phyloP scores from a whole-genome alignment of 306 rosid species.

The Luffa acutangula region DNA sequence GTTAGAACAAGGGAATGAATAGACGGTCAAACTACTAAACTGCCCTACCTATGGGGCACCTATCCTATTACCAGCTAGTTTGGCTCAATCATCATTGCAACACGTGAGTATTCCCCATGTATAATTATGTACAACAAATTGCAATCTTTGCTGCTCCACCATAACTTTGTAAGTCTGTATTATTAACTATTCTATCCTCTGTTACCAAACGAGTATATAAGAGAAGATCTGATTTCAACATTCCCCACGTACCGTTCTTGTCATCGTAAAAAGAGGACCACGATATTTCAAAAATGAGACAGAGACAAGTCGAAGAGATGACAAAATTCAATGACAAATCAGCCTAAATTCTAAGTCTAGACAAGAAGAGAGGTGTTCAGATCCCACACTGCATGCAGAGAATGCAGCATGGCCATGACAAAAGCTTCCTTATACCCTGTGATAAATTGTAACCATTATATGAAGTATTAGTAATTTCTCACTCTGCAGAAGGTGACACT shows the following conservation, averaged over 20 bases:
- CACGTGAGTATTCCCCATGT: not conserved
- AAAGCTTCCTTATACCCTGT: conserved; percentile 44
- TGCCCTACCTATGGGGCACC: not conserved
- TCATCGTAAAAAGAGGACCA: not conserved
- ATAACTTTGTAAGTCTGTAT: conserved; percentile 1
- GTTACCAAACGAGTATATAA: not conserved
- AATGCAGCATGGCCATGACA: conserved; percentile 21
- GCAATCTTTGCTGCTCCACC: not conserved
- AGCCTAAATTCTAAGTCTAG: conserved; percentile 26
- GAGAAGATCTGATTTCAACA: not conserved
- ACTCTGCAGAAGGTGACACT: conserved; percentile 30
- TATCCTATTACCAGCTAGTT: not conserved
- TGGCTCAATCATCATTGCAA: not conserved
- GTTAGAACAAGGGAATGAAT: not conserved
- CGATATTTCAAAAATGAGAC: not conserved
- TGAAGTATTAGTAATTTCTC: conserved; percentile 10
- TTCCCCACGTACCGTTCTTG: not conserved
- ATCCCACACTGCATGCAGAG: conserved; percentile 31
- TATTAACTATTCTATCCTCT: not conserved
- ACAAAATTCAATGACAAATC: conserved; percentile 22
- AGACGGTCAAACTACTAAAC: not conserved
- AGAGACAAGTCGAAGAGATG: not conserved
- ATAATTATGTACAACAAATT: not conserved
- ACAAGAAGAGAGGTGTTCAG: conserved; percentile 26
- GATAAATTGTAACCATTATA: conserved; percentile 8